These are phyloP conservation scores for Nicotiana paniculata DNA, from an alignment of 257 asterid species.

Conservation along the genomic window DNA sequence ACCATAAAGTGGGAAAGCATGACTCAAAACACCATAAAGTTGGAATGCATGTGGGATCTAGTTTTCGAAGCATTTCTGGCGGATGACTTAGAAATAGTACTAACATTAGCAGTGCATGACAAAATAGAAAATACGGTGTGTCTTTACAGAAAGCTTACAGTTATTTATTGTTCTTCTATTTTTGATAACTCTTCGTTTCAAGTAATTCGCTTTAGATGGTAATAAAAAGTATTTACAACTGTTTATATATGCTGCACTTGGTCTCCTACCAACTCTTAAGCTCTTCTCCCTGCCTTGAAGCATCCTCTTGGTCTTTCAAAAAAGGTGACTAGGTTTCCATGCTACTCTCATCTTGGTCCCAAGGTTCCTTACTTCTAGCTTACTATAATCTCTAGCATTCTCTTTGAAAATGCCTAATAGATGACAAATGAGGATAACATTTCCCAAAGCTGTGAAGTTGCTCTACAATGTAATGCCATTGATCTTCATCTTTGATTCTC, in stretches of 20 bases:
- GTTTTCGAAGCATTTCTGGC: background rate
- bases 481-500: background rate
- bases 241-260: background rate
- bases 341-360: background rate
- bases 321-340: background rate
- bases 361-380: background rate
- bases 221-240: background rate
- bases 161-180: background rate
- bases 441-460: background rate
- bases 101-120: background rate
- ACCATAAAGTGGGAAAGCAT: background rate
- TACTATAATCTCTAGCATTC: background rate
- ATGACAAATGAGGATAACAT: background rate
- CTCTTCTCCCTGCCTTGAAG: background rate
- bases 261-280: background rate
- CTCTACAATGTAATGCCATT: background rate
- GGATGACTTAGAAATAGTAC: background rate
- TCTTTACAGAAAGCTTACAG: background rate
- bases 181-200: slow-evolving; percentile 1
- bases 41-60: background rate
- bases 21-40: background rate
- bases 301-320: background rate
- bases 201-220: slow-evolving; percentile 1
- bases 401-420: background rate
- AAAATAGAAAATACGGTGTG: background rate